Evolutionary conservation across 2,329 filamentous ascomycete species (phyloP).

Genomic region (Ascochyta viciae-villosae): DNA sequence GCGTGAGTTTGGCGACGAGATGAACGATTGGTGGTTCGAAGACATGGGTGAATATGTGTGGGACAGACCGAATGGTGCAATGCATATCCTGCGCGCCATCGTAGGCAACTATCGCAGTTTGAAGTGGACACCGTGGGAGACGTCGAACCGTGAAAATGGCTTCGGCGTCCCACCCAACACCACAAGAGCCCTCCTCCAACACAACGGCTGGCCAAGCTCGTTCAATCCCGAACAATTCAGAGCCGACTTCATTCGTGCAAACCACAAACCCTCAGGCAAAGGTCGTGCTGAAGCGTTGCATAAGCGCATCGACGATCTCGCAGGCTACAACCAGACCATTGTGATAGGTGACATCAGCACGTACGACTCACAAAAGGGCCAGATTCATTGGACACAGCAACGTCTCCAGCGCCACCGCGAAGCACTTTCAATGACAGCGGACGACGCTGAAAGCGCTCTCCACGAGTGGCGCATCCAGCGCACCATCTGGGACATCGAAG

Average conservation of each 20-base stretch:
- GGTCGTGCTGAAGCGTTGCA: conserved; percentile 10
- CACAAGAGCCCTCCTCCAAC: background rate
- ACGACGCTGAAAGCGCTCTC: conserved; percentile 1
- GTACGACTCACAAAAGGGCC: background rate
- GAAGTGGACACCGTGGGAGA: conserved; percentile 23
- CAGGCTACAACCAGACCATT: background rate
- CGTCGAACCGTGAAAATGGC: conserved; percentile 12
- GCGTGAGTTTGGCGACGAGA: background rate
- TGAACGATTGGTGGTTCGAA: conserved; percentile 11
- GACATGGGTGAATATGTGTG: background rate
- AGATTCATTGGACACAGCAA: background rate
- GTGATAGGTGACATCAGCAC: too few relatives aligned
- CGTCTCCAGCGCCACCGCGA: background rate
- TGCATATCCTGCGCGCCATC: conserved; percentile 16
- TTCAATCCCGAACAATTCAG: conserved; percentile 20
- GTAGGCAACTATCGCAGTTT: conserved; percentile 14
- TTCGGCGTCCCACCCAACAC: too few relatives aligned
- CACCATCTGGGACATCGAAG: conserved; percentile 5
- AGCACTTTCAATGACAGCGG: background rate
- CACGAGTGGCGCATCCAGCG: conserved; percentile 4
- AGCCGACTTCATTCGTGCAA: conserved; percentile 20
- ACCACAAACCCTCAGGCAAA: conserved; percentile 5
- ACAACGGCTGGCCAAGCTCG: conserved; percentile 19
- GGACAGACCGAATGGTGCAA: conserved; percentile 2
- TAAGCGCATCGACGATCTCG: conserved; percentile 2